Percentiles rank a stretch among this genome's conserved stretches.
Conservation (phyloP, 2,329 filamentous ascomycete genomes). For the Exophiala phaeomuriformis region DNA sequence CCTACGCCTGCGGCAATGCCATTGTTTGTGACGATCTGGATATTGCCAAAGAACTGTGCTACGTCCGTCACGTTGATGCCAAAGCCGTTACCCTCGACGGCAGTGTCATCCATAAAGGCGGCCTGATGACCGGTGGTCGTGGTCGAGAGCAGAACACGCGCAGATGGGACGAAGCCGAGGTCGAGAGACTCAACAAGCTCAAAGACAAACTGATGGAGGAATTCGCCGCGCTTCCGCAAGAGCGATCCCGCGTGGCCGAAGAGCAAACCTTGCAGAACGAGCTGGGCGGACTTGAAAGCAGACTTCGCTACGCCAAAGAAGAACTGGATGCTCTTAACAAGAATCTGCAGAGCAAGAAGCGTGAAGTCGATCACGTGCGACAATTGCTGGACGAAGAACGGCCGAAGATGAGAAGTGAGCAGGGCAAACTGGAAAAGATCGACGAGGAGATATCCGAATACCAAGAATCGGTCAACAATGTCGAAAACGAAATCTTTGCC, state of each 20-base stretch:
- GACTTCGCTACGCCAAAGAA: slow-evolving; percentile 61
- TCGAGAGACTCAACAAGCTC: slow-evolving; percentile 73
- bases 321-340: slow-evolving; percentile 72
- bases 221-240: slow-evolving; percentile 70
- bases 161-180: slow-evolving; percentile 81
- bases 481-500: slow-evolving; percentile 82
- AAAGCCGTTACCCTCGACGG: slow-evolving; percentile 93
- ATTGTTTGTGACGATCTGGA: slow-evolving; percentile 86
- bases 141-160: slow-evolving; percentile 69
- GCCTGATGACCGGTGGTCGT: slow-evolving; percentile 91
- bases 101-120: slow-evolving; percentile 93
- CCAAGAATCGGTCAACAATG: slow-evolving; percentile 61
- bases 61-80: slow-evolving; percentile 73
- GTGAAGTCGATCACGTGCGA: slow-evolving; percentile 67
- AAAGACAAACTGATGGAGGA: slow-evolving; percentile 70
- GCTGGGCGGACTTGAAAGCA: slow-evolving; percentile 69
- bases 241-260: slow-evolving; percentile 64
- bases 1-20: slow-evolving; percentile 87
- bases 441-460: slow-evolving; percentile 50
- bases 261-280: slow-evolving; percentile 79
- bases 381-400: slow-evolving; percentile 66
- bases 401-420: slow-evolving; percentile 70
- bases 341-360: slow-evolving; percentile 77
- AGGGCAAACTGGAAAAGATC: slow-evolving; percentile 58
- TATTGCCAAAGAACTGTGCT: slow-evolving; percentile 83